phyloP scores from a whole-genome alignment of 163 green algal species.

The Volvox carteri region DNA sequence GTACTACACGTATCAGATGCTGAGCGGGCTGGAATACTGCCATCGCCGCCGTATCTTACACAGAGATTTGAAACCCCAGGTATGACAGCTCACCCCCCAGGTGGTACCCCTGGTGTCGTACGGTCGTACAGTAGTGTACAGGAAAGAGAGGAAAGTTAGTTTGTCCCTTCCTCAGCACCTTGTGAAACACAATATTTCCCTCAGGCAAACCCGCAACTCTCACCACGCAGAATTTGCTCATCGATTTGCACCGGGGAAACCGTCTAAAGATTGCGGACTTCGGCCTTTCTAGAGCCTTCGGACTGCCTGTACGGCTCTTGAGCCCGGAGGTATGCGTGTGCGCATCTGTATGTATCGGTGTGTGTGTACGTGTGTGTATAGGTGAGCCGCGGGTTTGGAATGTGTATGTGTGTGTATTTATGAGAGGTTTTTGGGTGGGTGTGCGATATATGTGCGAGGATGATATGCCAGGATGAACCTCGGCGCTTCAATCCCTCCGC shows the following conservation, averaged over 20 bases:
- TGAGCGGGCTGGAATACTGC: slow-evolving; percentile 93
- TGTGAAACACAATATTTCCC: too few relatives aligned
- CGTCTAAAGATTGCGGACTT: slow-evolving; percentile 97
- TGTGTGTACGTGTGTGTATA: background rate
- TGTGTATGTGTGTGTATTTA: too few relatives aligned
- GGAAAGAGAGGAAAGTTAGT: too few relatives aligned
- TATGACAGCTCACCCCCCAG: too few relatives aligned
- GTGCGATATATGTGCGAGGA: too few relatives aligned
- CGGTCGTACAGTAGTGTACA: too few relatives aligned
- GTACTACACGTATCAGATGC: slow-evolving; percentile 94
- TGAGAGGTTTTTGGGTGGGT: too few relatives aligned
- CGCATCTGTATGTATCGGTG: background rate
- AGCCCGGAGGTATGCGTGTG: slow-evolving; percentile 87
- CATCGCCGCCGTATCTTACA: slow-evolving; percentile 73
- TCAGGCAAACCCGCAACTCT: background rate
- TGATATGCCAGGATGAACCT: too few relatives aligned
- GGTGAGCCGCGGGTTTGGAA: too few relatives aligned
- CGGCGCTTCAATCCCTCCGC: too few relatives aligned
- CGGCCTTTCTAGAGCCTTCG: slow-evolving; percentile 94
- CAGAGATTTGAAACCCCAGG: slow-evolving; percentile 55
- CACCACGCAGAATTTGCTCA: slow-evolving; percentile 93
- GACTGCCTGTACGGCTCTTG: slow-evolving; percentile 88
- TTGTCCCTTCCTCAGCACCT: too few relatives aligned
- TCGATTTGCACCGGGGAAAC: slow-evolving; percentile 79
- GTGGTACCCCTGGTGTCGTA: too few relatives aligned